Evolutionary conservation across 331 rosid genomes (phyloP).

Genomic region (Malus hybrid): DNA sequence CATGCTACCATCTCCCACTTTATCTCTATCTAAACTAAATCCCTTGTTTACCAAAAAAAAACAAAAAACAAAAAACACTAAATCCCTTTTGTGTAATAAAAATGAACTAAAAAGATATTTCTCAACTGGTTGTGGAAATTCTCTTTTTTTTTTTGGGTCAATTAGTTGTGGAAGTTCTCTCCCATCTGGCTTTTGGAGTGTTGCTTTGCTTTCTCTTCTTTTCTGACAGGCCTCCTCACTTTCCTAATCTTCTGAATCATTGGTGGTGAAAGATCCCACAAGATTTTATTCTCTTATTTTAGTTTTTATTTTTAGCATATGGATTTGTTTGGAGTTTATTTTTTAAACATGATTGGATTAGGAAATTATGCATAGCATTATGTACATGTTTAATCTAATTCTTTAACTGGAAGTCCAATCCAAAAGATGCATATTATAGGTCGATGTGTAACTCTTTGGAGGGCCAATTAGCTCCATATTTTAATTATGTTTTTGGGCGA

Average conservation of each 20-base stretch:
- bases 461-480: no score
- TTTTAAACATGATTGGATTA: neutral
- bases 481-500: no score
- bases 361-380: neutral
- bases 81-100: conserved; percentile 6
- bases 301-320: neutral
- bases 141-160: no score
- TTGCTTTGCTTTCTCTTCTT: conserved; percentile 44
- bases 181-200: conserved; percentile 12
- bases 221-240: conserved; percentile 26
- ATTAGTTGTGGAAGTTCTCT: neutral
- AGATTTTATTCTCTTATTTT: conserved; percentile 17
- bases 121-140: conserved; percentile 13
- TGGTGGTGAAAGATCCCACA: conserved; percentile 33
- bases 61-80: neutral
- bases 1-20: conserved; percentile 30
- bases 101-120: conserved; percentile 16
- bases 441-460: no score
- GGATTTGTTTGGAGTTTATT: conserved; percentile 2
- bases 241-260: conserved; percentile 41
- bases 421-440: neutral
- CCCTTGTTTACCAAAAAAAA: no score
- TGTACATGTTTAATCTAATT: neutral
- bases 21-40: neutral
- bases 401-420: neutral